A percentile compares a stretch with the other conserved stretches of the same genome.
Evolutionary conservation across 164 flowering plant genomes (phyloP).

Genomic region (Platanus orientalis): DNA sequence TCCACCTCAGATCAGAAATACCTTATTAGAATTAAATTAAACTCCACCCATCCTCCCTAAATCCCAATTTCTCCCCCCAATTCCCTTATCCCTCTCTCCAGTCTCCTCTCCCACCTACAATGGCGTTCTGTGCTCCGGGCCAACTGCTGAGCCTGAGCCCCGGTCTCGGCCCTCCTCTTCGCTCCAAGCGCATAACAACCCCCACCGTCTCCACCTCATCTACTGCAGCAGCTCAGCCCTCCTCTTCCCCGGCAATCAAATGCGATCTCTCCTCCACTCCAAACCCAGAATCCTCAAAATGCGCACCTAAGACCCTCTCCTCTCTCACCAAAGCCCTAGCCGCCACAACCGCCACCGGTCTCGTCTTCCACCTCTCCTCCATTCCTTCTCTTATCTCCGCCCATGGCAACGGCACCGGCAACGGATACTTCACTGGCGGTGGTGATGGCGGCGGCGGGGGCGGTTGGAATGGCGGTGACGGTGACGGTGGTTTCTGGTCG

Average conservation of each 20-base stretch:
- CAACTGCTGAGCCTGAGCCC: conserved; percentile 18
- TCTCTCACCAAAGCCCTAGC: conserved; percentile 35
- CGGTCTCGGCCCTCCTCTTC: conserved; percentile 14
- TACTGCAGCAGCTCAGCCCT: neutral
- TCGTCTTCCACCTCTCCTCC: conserved; percentile 21
- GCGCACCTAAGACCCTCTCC: conserved; percentile 6
- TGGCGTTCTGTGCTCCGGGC: conserved; percentile 31
- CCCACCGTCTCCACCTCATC: neutral
- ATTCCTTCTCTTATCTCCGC: conserved; percentile 6
- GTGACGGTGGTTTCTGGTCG: conserved; percentile 53
- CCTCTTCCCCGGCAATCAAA: conserved; percentile 13
- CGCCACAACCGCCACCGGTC: conserved; percentile 20
- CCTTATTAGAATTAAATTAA: no score
- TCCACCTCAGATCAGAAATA: no score
- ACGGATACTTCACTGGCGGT: neutral
- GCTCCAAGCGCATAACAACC: conserved; percentile 24
- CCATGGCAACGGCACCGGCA: neutral
- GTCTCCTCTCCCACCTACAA: conserved; percentile 13
- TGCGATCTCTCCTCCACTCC: conserved; percentile 21
- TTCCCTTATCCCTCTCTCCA: neutral
- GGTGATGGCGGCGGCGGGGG: conserved; percentile 22
- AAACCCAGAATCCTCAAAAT: conserved; percentile 19
- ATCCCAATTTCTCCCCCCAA: neutral
- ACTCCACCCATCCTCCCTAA: no score
- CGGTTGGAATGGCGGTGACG: conserved; percentile 29